These are phyloP conservation scores for Talaromyces wortmannii DNA, from an alignment of 495 filamentous ascomycete genomes.

Conservation along the genomic window DNA sequence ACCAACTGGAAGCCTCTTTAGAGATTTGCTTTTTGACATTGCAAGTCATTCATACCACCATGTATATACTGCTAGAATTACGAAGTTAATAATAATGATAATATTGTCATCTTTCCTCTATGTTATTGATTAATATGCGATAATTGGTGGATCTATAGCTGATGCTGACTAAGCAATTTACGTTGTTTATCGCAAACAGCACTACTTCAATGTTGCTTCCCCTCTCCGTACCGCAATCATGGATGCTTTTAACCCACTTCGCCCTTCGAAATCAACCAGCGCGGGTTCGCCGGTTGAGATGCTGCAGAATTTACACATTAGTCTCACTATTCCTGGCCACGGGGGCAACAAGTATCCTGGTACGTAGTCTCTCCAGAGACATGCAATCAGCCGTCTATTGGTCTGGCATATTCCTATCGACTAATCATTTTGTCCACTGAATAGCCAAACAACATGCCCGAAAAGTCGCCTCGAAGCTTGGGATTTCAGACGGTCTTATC, in stretches of 20 bases:
- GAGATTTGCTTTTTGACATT: too few species aligned
- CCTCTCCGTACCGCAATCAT: background rate
- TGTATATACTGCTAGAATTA: too few species aligned
- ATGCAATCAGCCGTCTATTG: background rate
- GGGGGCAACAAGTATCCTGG: slow-evolving; percentile 39
- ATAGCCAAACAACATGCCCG: slow-evolving; percentile 76
- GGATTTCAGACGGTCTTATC: slow-evolving; percentile 56
- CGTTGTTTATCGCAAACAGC: too few species aligned
- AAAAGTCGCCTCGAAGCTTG: slow-evolving; percentile 62
- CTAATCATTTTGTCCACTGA: background rate
- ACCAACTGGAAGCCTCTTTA: too few species aligned
- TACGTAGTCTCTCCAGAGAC: slow-evolving; percentile 9
- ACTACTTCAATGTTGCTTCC: background rate
- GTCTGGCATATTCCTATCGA: background rate
- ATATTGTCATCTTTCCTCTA: too few species aligned
- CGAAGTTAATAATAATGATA: too few species aligned
- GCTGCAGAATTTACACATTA: slow-evolving; percentile 17
- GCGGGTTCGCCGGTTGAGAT: background rate
- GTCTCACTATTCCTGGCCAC: slow-evolving; percentile 17
- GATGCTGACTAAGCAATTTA: too few species aligned
- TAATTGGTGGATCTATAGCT: too few species aligned
- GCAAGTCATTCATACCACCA: too few species aligned
- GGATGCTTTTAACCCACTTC: slow-evolving; percentile 1
- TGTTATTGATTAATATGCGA: too few species aligned
- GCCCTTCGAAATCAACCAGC: background rate